A percentile compares a stretch with the other conserved stretches of the same genome.
Conservation (phyloP, 2,329 filamentous ascomycete genomes). For the Exophiala bonariae region DNA sequence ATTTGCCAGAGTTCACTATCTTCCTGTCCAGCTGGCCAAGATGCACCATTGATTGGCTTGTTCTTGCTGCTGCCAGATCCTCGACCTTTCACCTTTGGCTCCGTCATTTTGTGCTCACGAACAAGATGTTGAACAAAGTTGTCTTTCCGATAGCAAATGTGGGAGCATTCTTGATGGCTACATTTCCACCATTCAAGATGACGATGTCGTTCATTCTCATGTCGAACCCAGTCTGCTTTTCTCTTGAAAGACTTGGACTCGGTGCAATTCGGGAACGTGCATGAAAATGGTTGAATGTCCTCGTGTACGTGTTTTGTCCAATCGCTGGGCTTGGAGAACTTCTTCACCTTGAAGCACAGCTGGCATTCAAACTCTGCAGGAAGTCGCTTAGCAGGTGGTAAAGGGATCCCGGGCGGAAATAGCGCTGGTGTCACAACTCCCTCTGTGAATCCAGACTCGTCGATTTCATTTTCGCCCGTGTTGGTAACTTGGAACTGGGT, state of each 20-base stretch:
- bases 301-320: slow-evolving; percentile 97
- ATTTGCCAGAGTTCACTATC: slow-evolving; percentile 71
- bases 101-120: slow-evolving; percentile 81
- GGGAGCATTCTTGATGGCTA: slow-evolving; percentile 74
- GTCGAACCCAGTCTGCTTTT: slow-evolving; percentile 93
- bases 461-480: slow-evolving; percentile 61
- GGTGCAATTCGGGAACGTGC: slow-evolving; percentile 79
- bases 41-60: slow-evolving; percentile 30
- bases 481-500: slow-evolving; percentile 57
- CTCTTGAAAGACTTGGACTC: slow-evolving; percentile 92
- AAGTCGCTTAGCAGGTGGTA: slow-evolving; percentile 73
- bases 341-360: slow-evolving; percentile 81
- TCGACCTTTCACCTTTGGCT: slow-evolving; percentile 74
- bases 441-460: slow-evolving; percentile 66
- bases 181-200: slow-evolving; percentile 92
- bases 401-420: slow-evolving; percentile 78
- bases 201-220: slow-evolving; percentile 88
- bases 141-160: slow-evolving; percentile 82
- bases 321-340: slow-evolving; percentile 86
- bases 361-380: slow-evolving; percentile 90
- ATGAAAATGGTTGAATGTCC: slow-evolving; percentile 89
- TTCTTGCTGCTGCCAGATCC: slow-evolving; percentile 66
- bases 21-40: slow-evolving; percentile 33
- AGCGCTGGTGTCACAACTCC: slow-evolving; percentile 68
- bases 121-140: slow-evolving; percentile 93